Evolutionary conservation across 352 stramenopile species (phyloP), one percentile per base, ranked within the genome.

Genomic region (Phytophthora litchii): DNA sequence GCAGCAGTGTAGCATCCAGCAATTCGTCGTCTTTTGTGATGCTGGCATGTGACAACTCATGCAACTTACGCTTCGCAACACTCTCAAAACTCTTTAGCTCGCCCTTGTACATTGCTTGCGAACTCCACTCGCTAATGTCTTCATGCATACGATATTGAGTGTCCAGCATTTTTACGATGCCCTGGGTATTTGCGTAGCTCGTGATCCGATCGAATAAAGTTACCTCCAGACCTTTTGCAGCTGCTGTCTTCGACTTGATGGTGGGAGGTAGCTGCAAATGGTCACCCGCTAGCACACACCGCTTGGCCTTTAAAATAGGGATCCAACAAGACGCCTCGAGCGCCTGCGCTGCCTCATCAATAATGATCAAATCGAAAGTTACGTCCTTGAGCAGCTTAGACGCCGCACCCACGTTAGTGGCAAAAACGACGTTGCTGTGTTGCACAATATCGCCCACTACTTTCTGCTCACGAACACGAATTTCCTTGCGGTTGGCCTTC

Each of bases 71-170:
- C 44, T 71, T 64, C 31, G 76, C 87, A 5, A 98, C 94, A 37
- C 76, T 83, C 41, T 94, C 81, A 44, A 81, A 79, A 51, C 73
- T 86, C 25, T 76, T 60, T 1, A 98, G 64, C 19, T 80, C 70
- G 10, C 89, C 87, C 43, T 93, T 64, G 72, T 99, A 99, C 94
- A 99, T 98, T 5, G 90, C 90, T 19, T 78, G 63, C 17, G 91
- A 98, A 35, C 95, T 93, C 97, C 97, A 99, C 49, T 96, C 72
- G 48, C 91, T 94, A 51, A 99, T 99, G 23, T 90, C 61, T 35
- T 88, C 62, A 64, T 99, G 90, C 97, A 99, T 99, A 40, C 97
- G 91, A 60, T 99, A 99, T 80, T 99, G 97, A 6, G 93, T 95
- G 35, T 94, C 78, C 14, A 99, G 78, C 91, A 99, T 98, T 51